phyloP scores from a whole-genome alignment of 495 filamentous ascomycete species.

The Hypoxylon fuscum region DNA sequence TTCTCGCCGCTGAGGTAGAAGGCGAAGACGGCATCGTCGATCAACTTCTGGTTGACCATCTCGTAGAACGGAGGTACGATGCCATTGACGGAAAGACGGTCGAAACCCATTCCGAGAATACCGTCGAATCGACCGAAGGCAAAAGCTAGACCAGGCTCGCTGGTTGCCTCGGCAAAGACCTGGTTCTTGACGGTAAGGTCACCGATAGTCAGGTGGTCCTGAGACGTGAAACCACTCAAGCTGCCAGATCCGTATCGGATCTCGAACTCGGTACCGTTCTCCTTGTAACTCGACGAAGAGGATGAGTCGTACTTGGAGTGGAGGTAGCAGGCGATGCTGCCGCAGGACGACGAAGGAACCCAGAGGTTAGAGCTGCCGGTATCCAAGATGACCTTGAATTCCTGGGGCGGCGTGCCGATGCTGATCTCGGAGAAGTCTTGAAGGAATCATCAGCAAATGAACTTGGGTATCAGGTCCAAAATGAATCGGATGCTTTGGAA shows the following conservation, averaged over 20 bases:
- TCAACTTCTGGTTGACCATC: slow-evolving; percentile 85
- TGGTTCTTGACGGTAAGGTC: slow-evolving; percentile 87
- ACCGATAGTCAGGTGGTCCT: slow-evolving; percentile 85
- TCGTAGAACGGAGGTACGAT: slow-evolving; percentile 97
- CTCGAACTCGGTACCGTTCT: slow-evolving; percentile 90
- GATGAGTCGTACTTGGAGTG: slow-evolving; percentile 96
- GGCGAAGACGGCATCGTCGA: slow-evolving; percentile 94
- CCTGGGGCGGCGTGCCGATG: slow-evolving; percentile 90
- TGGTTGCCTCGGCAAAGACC: slow-evolving; percentile 94
- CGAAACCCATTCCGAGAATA: slow-evolving; percentile 94
- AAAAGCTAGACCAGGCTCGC: slow-evolving; percentile 94
- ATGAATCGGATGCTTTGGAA: neutral
- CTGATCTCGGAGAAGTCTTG: slow-evolving; percentile 96
- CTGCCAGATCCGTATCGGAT: slow-evolving; percentile 97
- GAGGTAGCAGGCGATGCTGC: slow-evolving; percentile 97
- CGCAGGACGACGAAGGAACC: slow-evolving; percentile 91
- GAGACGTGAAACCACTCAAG: slow-evolving; percentile 92
- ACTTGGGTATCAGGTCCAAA: neutral
- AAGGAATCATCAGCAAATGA: slow-evolving; percentile 36
- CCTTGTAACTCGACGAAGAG: slow-evolving; percentile 88
- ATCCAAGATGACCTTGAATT: slow-evolving; percentile 98
- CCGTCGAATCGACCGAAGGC: slow-evolving; percentile 98
- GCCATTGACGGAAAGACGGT: slow-evolving; percentile 94
- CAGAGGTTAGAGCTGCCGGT: slow-evolving; percentile 99
- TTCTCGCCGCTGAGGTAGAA: slow-evolving; percentile 88